phyloP scores from a whole-genome alignment of 352 stramenopile genomes.

The Phytophthora vignae region DNA sequence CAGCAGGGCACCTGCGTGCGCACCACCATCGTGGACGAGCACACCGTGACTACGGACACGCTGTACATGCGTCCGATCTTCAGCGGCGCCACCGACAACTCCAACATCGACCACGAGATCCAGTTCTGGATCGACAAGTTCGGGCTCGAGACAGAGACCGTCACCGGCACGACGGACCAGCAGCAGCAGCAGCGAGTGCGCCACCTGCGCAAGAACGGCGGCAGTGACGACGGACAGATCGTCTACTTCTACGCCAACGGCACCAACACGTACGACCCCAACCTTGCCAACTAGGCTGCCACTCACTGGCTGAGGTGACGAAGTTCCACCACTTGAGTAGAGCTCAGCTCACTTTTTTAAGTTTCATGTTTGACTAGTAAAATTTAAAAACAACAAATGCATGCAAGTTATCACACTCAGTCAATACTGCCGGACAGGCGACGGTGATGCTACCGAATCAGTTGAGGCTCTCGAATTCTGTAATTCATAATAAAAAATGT shows the following conservation, averaged over 20 bases:
- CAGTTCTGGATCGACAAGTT: constrained; percentile 63
- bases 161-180: not conserved
- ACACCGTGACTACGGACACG: constrained; percentile 45
- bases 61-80: constrained; percentile 69
- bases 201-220: no score
- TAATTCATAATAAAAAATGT: not conserved
- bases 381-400: not conserved
- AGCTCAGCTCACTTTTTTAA: no score
- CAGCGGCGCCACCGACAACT: constrained; percentile 50
- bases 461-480: constrained; percentile 55
- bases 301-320: no score
- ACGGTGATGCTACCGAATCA: constrained; percentile 39
- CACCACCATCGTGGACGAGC: constrained; percentile 49
- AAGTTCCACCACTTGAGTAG: no score
- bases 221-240: constrained; percentile 10
- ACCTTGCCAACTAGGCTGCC: constrained; percentile 3
- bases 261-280: constrained; percentile 35
- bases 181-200: not conserved
- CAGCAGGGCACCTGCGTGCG: constrained; percentile 55
- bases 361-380: not conserved
- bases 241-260: constrained; percentile 46
- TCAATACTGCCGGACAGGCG: not conserved
- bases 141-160: constrained; percentile 20
- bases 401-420: not conserved
- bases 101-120: constrained; percentile 55